Evolutionary conservation across 2,329 filamentous ascomycete species (phyloP).

Genomic region (Monilinia fructicola): DNA sequence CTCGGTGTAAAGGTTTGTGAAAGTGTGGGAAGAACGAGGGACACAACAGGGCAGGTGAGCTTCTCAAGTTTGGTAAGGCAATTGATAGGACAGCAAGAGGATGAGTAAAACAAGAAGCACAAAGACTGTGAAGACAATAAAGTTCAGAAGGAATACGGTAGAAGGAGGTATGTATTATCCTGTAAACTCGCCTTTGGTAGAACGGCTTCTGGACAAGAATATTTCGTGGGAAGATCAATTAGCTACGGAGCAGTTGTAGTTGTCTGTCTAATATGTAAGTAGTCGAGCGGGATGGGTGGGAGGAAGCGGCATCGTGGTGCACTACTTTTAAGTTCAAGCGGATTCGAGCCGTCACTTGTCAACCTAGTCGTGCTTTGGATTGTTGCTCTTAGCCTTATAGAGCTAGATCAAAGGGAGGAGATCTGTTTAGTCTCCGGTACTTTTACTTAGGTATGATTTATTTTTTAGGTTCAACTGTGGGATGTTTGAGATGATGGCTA

Average conservation of each 20-base stretch:
- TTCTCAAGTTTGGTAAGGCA: conserved; percentile 23
- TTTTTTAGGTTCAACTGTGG: conserved; percentile 13
- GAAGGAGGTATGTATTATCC: background rate
- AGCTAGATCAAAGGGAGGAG: conserved; percentile 2
- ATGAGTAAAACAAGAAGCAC: conserved; percentile 9
- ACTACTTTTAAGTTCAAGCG: conserved; percentile 5
- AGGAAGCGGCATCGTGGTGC: conserved; percentile 13
- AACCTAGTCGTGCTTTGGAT: background rate
- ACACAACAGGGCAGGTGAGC: conserved; percentile 23
- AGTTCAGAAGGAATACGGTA: background rate
- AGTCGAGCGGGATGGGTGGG: conserved; percentile 14
- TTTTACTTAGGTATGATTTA: background rate
- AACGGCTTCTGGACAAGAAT: background rate
- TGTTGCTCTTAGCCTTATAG: conserved; percentile 5
- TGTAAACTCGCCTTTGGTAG: background rate
- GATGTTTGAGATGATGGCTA: background rate
- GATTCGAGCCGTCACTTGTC: conserved; percentile 15
- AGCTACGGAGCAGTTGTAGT: background rate
- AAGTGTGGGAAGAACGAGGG: conserved; percentile 12
- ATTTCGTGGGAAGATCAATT: background rate
- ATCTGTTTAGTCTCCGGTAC: conserved; percentile 12
- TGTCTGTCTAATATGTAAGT: background rate
- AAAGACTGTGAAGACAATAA: background rate
- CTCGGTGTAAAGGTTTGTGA: conserved; percentile 15
- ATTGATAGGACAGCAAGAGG: conserved; percentile 7